Evolutionary conservation across 345 rosid species (phyloP), one percentile per base, ranked within the genome.

Genomic region (Populus deltoides): DNA sequence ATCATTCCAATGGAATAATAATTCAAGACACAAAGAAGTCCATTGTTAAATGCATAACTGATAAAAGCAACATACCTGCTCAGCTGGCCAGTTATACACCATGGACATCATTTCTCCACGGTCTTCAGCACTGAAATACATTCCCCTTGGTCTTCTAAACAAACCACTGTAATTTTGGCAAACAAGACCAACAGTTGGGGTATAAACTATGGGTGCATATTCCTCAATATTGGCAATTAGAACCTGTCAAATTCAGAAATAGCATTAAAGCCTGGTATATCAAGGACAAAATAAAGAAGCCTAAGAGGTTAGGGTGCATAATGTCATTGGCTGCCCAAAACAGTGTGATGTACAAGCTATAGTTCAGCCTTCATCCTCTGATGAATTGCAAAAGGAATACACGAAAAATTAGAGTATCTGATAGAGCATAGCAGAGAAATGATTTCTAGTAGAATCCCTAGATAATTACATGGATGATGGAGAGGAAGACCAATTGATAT

Each of bases 101-200:
- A 93, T 93, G 55, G 99, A 93, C 98, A 93, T 93, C 99, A 96
- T 93, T 88, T 96, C 99, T 83, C 99, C 99, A 38, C 97, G 92
- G 83, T 96, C 99, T 53, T 78, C 93, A 49, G 98, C 93, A 73
- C 97, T 92, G 77, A 96, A 93, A 82, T 93, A 96, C 99, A 96
- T 96, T 77, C 99, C 99, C 51, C 99, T 89, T 31, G 99, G 98
- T 87, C 98, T 90, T 89, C 99, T 91, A 84, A 96, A 95, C 88
- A 95, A 80, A 17, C 99, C 97, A 77, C 99, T 87, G 79, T 93
- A 96, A 80, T 92, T 93, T 81, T 96, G 98, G 87, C 99, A 96
- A 75, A 93, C 98, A 77, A 91, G 98, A 71, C 98, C 99, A 9
- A 95, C 98, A 7, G 98, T 96, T 62, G 99, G 99, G 17, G 98